Evolutionary conservation across 1,284 basidiomycete genomes (phyloP), one percentile per base, ranked within the genome.

Genomic region (Ustilago nuda): DNA sequence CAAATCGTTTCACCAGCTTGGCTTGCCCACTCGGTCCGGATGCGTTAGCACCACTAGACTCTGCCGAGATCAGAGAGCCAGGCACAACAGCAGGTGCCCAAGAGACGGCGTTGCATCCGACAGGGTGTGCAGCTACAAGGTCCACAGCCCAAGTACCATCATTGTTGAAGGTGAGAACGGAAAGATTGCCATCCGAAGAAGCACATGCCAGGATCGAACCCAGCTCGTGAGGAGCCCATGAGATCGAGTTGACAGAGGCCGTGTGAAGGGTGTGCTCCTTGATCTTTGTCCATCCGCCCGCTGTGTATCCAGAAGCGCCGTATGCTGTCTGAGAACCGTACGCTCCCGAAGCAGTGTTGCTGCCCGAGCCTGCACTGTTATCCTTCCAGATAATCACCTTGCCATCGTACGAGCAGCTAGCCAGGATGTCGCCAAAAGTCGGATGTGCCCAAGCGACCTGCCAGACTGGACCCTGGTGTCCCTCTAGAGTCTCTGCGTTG

Each of bases 311-410:
- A 15, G 65, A 61, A 19, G 68, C 68, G 3, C 72, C 76, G 36
- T 80, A 80, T 6, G 59, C 65, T 27, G 61, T 53, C 30, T 65
- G 64, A 19, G 69, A 57, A 45, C 76, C 82, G 57, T 84, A 82
- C 0, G 71, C 37, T 5, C 53, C 69, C 52, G 87, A 90, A 43
- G 89, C 89, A 9, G 89, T 86, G 19, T 81, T 86, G 19, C 81
- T 84, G 17, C 88, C 85, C 35, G 89, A 87, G 17, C 89, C 89
- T 72, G 85, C 79, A 82, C 85, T 82, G 59, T 86, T 86, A 81
- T 98, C 94, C 86, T 97, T 98, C 96, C 97, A 99, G 79, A 99
- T 96, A 86, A 98, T 91, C 51, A 98, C 96, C 83, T 97, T 94
- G 59, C 96, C 96, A 82, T 99, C 96, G 87, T 98, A 99, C 5